A percentile compares a stretch with the other conserved stretches of the same genome.
phyloP scores from a whole-genome alignment of 2,329 filamentous ascomycete genomes.

The Penicillium concentricum region DNA sequence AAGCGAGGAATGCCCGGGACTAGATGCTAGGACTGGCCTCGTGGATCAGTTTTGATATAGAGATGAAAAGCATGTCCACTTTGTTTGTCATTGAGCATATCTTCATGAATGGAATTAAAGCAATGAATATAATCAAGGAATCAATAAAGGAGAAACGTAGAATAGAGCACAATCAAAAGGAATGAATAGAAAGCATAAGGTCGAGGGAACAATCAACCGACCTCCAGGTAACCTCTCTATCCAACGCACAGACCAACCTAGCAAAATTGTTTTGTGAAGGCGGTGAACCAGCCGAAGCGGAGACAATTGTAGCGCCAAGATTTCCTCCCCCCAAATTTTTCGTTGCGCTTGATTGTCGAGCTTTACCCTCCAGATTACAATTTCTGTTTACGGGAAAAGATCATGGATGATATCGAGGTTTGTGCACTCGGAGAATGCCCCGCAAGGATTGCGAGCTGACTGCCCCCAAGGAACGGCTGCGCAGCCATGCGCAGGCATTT shows the following conservation, averaged over 20 bases:
- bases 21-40: conserved; percentile 20
- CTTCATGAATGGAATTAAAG: background rate
- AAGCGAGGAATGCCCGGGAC: conserved; percentile 27
- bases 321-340: conserved; percentile 43
- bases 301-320: conserved; percentile 37
- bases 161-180: background rate
- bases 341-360: conserved; percentile 28
- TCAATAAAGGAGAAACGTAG: background rate
- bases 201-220: background rate
- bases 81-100: background rate
- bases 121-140: background rate
- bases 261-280: conserved; percentile 11
- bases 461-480: conserved; percentile 46
- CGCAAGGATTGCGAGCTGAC: conserved; percentile 23
- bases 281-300: conserved; percentile 33
- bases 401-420: conserved; percentile 44
- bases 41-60: conserved; percentile 21
- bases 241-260: conserved; percentile 1
- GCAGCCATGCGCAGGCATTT: conserved; percentile 68
- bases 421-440: conserved; percentile 21
- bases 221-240: background rate
- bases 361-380: conserved; percentile 15
- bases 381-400: conserved; percentile 13
- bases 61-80: background rate
- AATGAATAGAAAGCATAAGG: background rate